Percentiles rank a stretch among this genome's conserved stretches.
Conservation (phyloP, 2,329 filamentous ascomycete species). For the Endoconidiophora polonica region DNA sequence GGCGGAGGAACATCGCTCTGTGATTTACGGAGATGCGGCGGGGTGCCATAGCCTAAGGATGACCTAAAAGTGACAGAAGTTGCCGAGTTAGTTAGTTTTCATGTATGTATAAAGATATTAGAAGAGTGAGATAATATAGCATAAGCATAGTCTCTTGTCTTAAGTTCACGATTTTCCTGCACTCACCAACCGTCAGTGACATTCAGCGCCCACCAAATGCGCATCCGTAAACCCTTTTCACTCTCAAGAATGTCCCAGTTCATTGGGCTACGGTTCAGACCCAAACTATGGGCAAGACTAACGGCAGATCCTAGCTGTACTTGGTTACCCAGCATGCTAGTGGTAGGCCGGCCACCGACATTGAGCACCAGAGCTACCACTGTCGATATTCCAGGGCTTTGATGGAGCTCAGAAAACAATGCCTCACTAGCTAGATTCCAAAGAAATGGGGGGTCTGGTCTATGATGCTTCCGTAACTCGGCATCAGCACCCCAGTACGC, state of each 20-base stretch:
- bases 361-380: constrained; percentile 41
- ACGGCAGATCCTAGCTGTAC: constrained; percentile 33
- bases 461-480: constrained; percentile 26
- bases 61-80: constrained; percentile 21
- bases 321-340: constrained; percentile 41
- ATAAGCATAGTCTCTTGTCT: too few species aligned
- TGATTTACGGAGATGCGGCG: constrained; percentile 27
- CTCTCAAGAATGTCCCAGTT: constrained; percentile 34
- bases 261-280: constrained; percentile 35
- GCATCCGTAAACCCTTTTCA: constrained; percentile 34
- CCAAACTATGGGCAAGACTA: constrained; percentile 35
- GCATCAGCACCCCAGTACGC: constrained; percentile 39
- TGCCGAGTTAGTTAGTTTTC: too few species aligned
- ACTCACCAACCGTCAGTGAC: constrained; percentile 38
- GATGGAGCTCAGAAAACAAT: constrained; percentile 41
- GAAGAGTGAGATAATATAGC: too few species aligned
- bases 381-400: constrained; percentile 40
- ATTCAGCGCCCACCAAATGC: constrained; percentile 39
- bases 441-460: constrained; percentile 41
- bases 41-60: constrained; percentile 36
- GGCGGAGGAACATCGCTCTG: constrained; percentile 34
- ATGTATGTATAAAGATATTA: too few species aligned
- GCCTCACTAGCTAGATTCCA: constrained; percentile 46
- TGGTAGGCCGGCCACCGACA: constrained; percentile 41
- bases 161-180: not conserved